phyloP scores from a whole-genome alignment of 306 rosid genomes.

The Ziziphus jujuba region DNA sequence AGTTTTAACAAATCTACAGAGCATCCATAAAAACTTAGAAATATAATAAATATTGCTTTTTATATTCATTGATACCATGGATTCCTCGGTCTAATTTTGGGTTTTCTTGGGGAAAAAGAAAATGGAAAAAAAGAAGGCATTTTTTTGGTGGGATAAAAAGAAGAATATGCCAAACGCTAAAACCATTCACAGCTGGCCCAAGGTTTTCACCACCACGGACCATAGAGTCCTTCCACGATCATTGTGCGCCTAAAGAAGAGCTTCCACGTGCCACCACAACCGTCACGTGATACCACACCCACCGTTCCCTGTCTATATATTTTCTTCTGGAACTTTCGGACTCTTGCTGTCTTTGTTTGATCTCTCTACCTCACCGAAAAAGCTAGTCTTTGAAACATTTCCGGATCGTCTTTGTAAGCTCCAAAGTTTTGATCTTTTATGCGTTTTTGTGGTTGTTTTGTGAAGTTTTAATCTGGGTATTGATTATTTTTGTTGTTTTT shows the following conservation, averaged over 20 bases:
- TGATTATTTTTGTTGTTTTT: conserved; percentile 13
- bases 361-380: not conserved
- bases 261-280: conserved; percentile 18
- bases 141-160: too few species aligned
- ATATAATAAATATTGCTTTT: too few species aligned
- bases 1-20: too few species aligned
- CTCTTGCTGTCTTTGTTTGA: not conserved
- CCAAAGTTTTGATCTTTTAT: conserved; percentile 8
- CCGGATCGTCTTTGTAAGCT: conserved; percentile 18
- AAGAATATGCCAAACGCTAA: conserved; percentile 2
- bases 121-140: too few species aligned
- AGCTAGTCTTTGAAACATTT: not conserved
- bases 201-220: not conserved
- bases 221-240: not conserved
- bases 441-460: not conserved
- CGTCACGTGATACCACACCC: not conserved
- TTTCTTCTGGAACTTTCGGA: not conserved
- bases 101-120: too few species aligned
- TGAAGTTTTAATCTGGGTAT: conserved; percentile 11
- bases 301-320: conserved; percentile 5
- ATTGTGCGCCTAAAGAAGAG: not conserved
- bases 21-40: too few species aligned
- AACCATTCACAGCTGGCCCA: conserved; percentile 15
- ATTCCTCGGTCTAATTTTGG: too few species aligned
- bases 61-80: too few species aligned